A percentile compares a stretch with the other conserved stretches of the same genome.
These are phyloP conservation scores for Cystobasidiopsis lactophilus DNA, from an alignment of 768 basidiomycete genomes.

Conservation along the genomic window DNA sequence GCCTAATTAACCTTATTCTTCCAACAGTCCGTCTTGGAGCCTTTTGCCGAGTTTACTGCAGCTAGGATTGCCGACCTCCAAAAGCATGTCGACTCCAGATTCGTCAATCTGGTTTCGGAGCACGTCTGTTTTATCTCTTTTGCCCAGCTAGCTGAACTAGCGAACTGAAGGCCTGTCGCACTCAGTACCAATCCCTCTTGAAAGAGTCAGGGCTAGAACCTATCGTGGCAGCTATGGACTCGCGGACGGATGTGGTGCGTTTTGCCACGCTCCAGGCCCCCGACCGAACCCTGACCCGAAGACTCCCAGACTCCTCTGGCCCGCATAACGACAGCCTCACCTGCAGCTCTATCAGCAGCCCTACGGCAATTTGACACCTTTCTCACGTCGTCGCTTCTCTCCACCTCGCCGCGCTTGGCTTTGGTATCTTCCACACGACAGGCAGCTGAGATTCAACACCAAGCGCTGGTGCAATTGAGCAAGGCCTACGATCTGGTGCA, in stretches of 20 bases:
- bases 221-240: conserved; percentile 25
- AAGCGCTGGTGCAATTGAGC: conserved; percentile 46
- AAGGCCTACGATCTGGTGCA: conserved; percentile 50
- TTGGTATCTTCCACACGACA: conserved; percentile 46
- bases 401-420: conserved; percentile 55
- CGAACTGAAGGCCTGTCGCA: no score
- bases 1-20: background rate
- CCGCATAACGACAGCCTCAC: conserved; percentile 4
- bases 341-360: background rate
- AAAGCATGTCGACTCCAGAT: conserved; percentile 38
- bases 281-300: background rate
- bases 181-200: conserved; percentile 26
- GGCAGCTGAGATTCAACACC: conserved; percentile 48
- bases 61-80: conserved; percentile 40
- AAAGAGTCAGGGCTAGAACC: conserved; percentile 28
- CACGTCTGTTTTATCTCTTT: conserved; percentile 37
- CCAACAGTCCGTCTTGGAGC: conserved; percentile 39
- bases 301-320: background rate
- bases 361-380: conserved; percentile 45
- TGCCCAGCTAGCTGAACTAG: background rate
- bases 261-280: conserved; percentile 20
- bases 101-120: conserved; percentile 46
- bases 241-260: conserved; percentile 24
- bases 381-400: conserved; percentile 53
- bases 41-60: conserved; percentile 41